Percentiles rank a stretch among this genome's conserved stretches.
Conservation (phyloP, 345 rosid genomes). For the Mallotus nudiflorus region DNA sequence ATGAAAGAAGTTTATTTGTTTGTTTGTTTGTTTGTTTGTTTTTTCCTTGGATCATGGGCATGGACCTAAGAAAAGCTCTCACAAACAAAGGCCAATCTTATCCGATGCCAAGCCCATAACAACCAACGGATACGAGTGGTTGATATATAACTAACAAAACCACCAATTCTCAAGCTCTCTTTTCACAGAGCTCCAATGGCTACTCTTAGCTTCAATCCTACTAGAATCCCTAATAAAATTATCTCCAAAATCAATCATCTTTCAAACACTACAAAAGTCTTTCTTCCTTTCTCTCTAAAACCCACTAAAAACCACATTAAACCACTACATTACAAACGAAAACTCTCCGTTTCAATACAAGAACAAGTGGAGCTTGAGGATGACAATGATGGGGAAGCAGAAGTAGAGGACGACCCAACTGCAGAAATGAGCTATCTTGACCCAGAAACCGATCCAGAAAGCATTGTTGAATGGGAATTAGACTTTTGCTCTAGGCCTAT, state of each 20-base stretch:
- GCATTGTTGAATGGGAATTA: slow-evolving; percentile 85
- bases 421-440: slow-evolving; percentile 77
- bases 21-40: too few species aligned
- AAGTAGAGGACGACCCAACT: slow-evolving; percentile 71
- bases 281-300: slow-evolving; percentile 27
- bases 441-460: slow-evolving; percentile 64
- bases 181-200: slow-evolving; percentile 54
- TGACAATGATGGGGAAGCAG: slow-evolving; percentile 44
- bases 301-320: slow-evolving; percentile 23
- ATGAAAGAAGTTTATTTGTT: too few species aligned
- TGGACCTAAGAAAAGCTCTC: too few species aligned
- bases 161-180: slow-evolving; percentile 22
- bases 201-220: slow-evolving; percentile 67
- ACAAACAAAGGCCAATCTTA: neutral
- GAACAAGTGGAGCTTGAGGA: slow-evolving; percentile 39
- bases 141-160: slow-evolving; percentile 25
- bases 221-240: slow-evolving; percentile 48
- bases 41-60: too few species aligned
- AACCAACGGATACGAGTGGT: slow-evolving; percentile 30
- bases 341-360: slow-evolving; percentile 52
- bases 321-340: slow-evolving; percentile 37
- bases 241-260: slow-evolving; percentile 35
- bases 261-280: slow-evolving; percentile 35
- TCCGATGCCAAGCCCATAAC: slow-evolving; percentile 11
- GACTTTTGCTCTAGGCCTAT: slow-evolving; percentile 97